Evolutionary conservation across 2,329 filamentous ascomycete species (phyloP).

Genomic region (Colletotrichum noveboracense): DNA sequence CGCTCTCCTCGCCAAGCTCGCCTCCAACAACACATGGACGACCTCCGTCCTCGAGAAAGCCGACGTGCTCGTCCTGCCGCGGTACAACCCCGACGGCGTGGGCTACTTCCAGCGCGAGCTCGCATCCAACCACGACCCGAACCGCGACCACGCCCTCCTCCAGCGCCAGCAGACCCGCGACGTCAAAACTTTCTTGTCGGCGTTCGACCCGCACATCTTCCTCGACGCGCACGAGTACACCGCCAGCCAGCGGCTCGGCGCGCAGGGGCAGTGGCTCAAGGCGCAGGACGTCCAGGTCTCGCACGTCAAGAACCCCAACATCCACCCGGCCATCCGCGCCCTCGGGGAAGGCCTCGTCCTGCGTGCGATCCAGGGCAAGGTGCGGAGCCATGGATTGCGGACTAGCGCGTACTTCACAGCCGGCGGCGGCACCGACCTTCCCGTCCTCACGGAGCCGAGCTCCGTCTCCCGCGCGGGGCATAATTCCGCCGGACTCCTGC

Average conservation of each 20-base stretch:
- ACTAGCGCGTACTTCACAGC: conserved; percentile 33
- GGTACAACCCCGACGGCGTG: conserved; percentile 36
- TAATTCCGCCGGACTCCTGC: conserved; percentile 23
- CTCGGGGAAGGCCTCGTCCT: conserved; percentile 32
- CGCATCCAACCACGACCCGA: conserved; percentile 33
- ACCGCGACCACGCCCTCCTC: conserved; percentile 35
- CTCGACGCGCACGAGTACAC: conserved; percentile 37
- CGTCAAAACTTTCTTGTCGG: conserved; percentile 30
- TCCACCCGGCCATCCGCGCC: conserved; percentile 30
- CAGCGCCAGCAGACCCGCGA: conserved; percentile 31
- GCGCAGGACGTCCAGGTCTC: conserved; percentile 33
- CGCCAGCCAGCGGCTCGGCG: conserved; percentile 11
- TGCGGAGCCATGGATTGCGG: conserved; percentile 28
- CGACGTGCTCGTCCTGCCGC: conserved; percentile 31
- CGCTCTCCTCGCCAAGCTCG: conserved; percentile 33
- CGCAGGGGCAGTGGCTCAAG: conserved; percentile 11
- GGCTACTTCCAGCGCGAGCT: conserved; percentile 35
- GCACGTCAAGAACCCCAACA: conserved; percentile 36
- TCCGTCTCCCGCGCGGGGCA: conserved; percentile 20
- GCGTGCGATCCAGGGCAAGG: conserved; percentile 26
- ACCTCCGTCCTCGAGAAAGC: conserved; percentile 27
- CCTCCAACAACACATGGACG: conserved; percentile 30
- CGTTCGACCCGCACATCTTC: conserved; percentile 32
- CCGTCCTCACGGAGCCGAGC: conserved; percentile 31
- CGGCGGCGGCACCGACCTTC: conserved; percentile 9